Percentiles rank a stretch among this genome's conserved stretches.
phyloP scores from a whole-genome alignment of 495 filamentous ascomycete species.

The Neurospora sp. region DNA sequence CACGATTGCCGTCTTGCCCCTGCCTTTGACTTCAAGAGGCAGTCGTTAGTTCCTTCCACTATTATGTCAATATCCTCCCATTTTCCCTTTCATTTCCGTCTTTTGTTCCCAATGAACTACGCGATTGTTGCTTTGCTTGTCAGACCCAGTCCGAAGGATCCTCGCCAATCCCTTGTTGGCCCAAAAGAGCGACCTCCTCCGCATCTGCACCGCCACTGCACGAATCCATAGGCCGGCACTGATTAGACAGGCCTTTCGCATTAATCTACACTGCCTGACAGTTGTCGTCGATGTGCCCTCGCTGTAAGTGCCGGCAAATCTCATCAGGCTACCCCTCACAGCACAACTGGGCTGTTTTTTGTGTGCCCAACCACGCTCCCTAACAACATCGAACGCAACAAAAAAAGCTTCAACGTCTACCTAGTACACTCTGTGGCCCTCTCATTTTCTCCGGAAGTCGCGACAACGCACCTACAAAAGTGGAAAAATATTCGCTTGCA shows the following conservation, averaged over 20 bases:
- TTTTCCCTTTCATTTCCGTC: not conserved
- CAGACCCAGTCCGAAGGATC: not conserved
- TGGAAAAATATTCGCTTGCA: too few species aligned
- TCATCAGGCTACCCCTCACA: not conserved
- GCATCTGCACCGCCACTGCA: not conserved
- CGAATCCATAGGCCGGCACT: not conserved
- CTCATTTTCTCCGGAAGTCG: too few species aligned
- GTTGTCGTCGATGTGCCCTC: not conserved
- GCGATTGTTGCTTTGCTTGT: not conserved
- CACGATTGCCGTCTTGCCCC: not conserved
- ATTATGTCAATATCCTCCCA: too few species aligned
- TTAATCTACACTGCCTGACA: not conserved
- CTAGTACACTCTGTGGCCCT: too few species aligned
- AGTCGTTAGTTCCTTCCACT: not conserved
- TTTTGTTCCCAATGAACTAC: not conserved
- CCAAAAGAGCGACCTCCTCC: not conserved
- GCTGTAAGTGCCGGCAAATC: not conserved
- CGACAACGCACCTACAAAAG: too few species aligned
- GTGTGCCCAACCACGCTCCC: not conserved
- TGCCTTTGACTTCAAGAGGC: not conserved
- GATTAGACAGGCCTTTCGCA: too few species aligned
- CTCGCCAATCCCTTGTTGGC: not conserved
- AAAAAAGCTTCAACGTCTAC: too few species aligned
- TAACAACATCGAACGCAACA: too few species aligned
- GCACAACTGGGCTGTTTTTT: not conserved